These are phyloP conservation scores for Iris pallida DNA, from an alignment of 116 monocot species.

Conservation along the genomic window DNA sequence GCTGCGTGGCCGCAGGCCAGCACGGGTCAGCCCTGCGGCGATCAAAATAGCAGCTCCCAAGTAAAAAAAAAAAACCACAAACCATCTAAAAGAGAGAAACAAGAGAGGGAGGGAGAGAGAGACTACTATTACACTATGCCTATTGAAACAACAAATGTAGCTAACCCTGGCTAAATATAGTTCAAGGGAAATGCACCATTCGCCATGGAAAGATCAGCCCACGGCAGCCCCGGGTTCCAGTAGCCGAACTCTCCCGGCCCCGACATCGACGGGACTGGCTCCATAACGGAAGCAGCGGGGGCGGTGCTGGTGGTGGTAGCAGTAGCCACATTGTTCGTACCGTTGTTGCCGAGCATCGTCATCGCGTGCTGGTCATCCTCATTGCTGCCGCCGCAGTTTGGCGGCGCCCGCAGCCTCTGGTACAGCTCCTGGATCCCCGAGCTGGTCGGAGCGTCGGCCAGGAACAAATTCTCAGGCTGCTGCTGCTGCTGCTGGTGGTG, in stretches of 20 bases:
- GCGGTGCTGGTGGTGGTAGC: background rate
- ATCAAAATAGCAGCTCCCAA: background rate
- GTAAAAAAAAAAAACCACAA: background rate
- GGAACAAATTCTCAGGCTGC: background rate
- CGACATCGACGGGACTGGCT: background rate
- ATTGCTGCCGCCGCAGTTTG: background rate
- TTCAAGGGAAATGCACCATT: background rate
- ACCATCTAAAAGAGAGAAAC: background rate
- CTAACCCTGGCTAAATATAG: background rate
- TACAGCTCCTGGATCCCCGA: constrained; percentile 6
- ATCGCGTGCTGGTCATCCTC: background rate
- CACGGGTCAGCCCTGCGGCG: background rate
- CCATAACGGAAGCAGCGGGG: background rate
- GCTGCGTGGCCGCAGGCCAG: background rate
- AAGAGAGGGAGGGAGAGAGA: background rate
- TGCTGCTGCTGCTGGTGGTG: background rate
- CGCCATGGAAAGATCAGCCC: constrained; percentile 9
- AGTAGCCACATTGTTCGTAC: background rate
- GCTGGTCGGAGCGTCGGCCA: background rate
- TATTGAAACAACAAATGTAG: background rate
- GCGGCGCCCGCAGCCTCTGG: background rate
- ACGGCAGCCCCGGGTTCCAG: constrained; percentile 9
- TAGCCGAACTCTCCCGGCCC: constrained; percentile 3
- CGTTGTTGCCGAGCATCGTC: background rate
- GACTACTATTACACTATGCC: too few species aligned